A percentile compares a stretch with the other conserved stretches of the same genome.
phyloP scores from a whole-genome alignment of 1,284 basidiomycete genomes.

The Termitomyces sp. region DNA sequence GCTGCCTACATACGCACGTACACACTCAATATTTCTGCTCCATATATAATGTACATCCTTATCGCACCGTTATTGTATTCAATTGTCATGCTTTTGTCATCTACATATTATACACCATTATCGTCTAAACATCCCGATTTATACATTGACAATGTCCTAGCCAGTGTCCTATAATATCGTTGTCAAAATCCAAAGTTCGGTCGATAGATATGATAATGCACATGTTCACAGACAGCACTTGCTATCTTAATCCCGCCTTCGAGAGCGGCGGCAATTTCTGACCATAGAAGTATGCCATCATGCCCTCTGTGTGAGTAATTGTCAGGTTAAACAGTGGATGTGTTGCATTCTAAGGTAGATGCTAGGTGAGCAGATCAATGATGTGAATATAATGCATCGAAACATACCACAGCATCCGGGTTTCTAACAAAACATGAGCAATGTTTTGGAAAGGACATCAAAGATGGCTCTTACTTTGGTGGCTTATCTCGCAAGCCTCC shows the following conservation, averaged over 20 bases:
- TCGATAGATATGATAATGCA: background rate
- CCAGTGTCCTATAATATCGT: background rate
- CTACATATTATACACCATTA: background rate
- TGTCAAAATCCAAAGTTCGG: too few relatives aligned
- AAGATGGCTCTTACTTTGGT: constrained; percentile 60
- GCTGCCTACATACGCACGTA: background rate
- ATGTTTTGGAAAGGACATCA: background rate
- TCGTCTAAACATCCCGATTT: background rate
- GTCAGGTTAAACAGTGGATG: constrained; percentile 87
- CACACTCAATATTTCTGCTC: background rate
- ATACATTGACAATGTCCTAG: background rate
- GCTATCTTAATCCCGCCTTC: background rate
- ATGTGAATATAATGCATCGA: background rate
- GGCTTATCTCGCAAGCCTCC: constrained; percentile 95
- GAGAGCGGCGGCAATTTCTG: constrained; percentile 35
- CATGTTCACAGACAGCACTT: background rate
- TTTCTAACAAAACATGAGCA: constrained; percentile 36
- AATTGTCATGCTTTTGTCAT: background rate
- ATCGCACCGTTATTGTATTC: background rate
- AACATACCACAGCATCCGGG: constrained; percentile 74
- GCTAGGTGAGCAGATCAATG: background rate
- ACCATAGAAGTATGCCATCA: constrained; percentile 76
- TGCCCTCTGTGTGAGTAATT: constrained; percentile 63
- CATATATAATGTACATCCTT: background rate
- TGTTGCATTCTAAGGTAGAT: constrained; percentile 69